phyloP scores from a whole-genome alignment of 2,329 filamentous ascomycete genomes.

The Calonectria multiphialidica region DNA sequence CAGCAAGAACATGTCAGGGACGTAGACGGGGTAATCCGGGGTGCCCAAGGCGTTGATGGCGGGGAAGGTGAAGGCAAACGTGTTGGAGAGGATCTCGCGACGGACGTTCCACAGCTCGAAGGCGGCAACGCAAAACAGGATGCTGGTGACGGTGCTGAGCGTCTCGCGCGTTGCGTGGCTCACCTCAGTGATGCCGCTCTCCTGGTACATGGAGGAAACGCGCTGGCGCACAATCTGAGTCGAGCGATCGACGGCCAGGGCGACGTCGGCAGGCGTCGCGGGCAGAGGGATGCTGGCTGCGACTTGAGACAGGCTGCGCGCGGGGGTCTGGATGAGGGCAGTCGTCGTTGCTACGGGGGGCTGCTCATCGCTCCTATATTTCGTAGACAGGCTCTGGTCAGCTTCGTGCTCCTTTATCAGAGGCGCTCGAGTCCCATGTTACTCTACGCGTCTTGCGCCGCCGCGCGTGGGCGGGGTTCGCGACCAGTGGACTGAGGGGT shows the following conservation, averaged over 20 bases:
- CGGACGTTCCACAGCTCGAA: slow-evolving; percentile 81
- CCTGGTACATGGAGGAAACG: slow-evolving; percentile 72
- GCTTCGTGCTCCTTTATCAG: slow-evolving; percentile 14
- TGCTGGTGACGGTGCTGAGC: slow-evolving; percentile 78
- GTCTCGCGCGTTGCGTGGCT: slow-evolving; percentile 76
- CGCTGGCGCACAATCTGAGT: slow-evolving; percentile 75
- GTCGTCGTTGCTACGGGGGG: slow-evolving; percentile 51
- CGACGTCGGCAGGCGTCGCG: slow-evolving; percentile 83
- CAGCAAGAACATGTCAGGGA: slow-evolving; percentile 86
- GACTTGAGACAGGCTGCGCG: slow-evolving; percentile 65
- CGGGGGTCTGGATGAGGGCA: slow-evolving; percentile 62
- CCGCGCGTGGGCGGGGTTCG: slow-evolving; percentile 22
- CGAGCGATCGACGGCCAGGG: slow-evolving; percentile 79
- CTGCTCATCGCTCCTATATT: slow-evolving; percentile 47
- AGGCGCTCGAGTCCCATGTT: slow-evolving; percentile 14
- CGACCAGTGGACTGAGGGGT: slow-evolving; percentile 16
- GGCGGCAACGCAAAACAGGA: slow-evolving; percentile 75
- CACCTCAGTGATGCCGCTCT: slow-evolving; percentile 74
- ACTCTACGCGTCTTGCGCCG: slow-evolving; percentile 16
- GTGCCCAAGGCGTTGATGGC: slow-evolving; percentile 67
- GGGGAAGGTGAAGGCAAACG: slow-evolving; percentile 80
- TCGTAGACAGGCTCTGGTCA: slow-evolving; percentile 24
- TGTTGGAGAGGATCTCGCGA: slow-evolving; percentile 76
- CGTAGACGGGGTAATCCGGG: slow-evolving; percentile 70
- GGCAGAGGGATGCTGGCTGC: slow-evolving; percentile 77